Percentiles rank a stretch among this genome's conserved stretches.
phyloP scores from a whole-genome alignment of 1,284 basidiomycete species.

The Boletus calvinii region DNA sequence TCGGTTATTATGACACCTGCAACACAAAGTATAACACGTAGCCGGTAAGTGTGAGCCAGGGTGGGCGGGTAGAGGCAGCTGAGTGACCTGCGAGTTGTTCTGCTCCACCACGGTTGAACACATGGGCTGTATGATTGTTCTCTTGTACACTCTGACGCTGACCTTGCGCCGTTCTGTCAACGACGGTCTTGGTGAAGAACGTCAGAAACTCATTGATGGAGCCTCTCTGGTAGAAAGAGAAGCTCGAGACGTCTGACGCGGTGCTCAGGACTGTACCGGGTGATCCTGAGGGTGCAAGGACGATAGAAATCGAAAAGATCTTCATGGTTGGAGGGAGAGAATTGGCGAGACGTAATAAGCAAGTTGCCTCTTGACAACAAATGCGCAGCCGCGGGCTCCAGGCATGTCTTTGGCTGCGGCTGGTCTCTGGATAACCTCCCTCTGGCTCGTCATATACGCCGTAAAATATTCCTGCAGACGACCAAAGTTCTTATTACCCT shows the following conservation, averaged over 20 bases:
- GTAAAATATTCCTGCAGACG: slow-evolving; percentile 23
- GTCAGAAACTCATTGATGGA: slow-evolving; percentile 86
- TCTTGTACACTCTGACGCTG: slow-evolving; percentile 94
- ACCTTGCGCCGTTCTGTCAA: slow-evolving; percentile 84
- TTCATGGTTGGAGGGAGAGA: slow-evolving; percentile 52
- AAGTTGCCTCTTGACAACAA: not conserved
- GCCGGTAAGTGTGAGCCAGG: slow-evolving; percentile 4
- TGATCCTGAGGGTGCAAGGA: slow-evolving; percentile 56
- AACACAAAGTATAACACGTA: slow-evolving; percentile 11
- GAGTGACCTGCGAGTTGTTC: slow-evolving; percentile 76
- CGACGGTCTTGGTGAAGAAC: slow-evolving; percentile 92
- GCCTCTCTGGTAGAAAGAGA: slow-evolving; percentile 92
- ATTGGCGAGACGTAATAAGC: slow-evolving; percentile 3
- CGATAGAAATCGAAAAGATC: slow-evolving; percentile 65
- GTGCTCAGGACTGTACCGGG: slow-evolving; percentile 66
- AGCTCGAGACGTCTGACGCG: slow-evolving; percentile 85
- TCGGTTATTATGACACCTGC: slow-evolving; percentile 92
- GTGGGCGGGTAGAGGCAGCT: not conserved
- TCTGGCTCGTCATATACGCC: slow-evolving; percentile 30
- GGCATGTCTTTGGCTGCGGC: slow-evolving; percentile 24
- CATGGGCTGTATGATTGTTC: slow-evolving; percentile 92
- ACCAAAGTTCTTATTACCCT: slow-evolving; percentile 23
- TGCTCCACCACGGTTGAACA: slow-evolving; percentile 81
- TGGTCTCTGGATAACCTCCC: slow-evolving; percentile 21
- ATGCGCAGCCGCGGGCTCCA: no score